Base-by-base conservation (phyloP, 176 grass and related monocot genomes). In the Hordeum marinum region DNA sequence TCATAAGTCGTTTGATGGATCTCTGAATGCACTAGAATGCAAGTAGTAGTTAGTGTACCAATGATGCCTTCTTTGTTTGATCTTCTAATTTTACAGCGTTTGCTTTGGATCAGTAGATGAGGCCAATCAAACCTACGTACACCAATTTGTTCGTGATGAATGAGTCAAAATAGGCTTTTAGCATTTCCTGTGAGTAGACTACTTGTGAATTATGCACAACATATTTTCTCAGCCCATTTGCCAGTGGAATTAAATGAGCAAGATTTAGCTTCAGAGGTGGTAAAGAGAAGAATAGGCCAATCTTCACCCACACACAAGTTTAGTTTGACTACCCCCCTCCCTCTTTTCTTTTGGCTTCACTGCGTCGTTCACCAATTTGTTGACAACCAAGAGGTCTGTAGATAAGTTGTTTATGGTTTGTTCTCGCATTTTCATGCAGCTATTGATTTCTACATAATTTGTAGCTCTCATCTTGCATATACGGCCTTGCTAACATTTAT, bases 81-180 rank as follows among this genome's bases (percentile, higher is more conserved):
- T 74, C 23, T 73, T 73, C 70, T 48, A 14, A 73, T 73, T 73
- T 73, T 74, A 50, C 71, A 29, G 15, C 48, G 71, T 74, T 74
- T 74, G 71, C 7, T 50, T 7, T 74, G 27, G 24, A 74, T 50
- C 25, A 50, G 71, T 45, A 74, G 8, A 46, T 7, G 40, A 72
- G 39, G 69, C 69, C 40, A 46, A 72, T 23, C 12, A 12, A 46
- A 26, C 43, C 69, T 42, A 46, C 3, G 6, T 46, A 72, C n/a
- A 45, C 9, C 40, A 46, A 46, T 72, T 8, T 74, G 24, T 17
- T 50, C 43, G 0, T 50, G 42, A 61, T 54, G 63, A 17, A 40
- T 18, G 12, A 25, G 55, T 57, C 10, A 27, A n/a, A 29, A 21
- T 50, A 52, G 9, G 5, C 32, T 39, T 48, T 67, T 85, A 27